Conservation (phyloP, 2,329 filamentous ascomycete species). For the Lecanicillium sp. region DNA sequence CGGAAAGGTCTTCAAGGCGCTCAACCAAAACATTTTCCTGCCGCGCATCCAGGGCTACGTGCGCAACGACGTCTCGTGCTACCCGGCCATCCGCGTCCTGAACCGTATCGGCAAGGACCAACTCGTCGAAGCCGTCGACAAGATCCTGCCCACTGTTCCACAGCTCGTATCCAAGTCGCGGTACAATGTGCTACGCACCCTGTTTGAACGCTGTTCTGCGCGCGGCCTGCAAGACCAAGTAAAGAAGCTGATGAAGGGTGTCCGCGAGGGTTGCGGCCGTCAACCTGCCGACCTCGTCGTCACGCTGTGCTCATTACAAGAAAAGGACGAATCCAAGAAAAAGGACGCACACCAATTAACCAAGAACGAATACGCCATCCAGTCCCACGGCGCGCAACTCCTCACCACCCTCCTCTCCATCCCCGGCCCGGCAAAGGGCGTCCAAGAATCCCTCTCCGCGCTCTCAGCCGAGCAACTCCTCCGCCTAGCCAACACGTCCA, state of each 20-base stretch:
- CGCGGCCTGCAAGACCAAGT: slow-evolving; percentile 51
- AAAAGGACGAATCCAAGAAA: slow-evolving; percentile 23
- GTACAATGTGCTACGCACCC: slow-evolving; percentile 67
- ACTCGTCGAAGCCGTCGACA: slow-evolving; percentile 61
- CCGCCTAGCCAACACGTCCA: slow-evolving; percentile 52
- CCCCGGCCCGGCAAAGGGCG: slow-evolving; percentile 60
- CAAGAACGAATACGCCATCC: slow-evolving; percentile 49
- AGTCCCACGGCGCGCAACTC: slow-evolving; percentile 70
- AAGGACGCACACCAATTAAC: slow-evolving; percentile 28
- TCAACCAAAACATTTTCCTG: slow-evolving; percentile 74
- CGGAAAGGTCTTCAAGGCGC: slow-evolving; percentile 81
- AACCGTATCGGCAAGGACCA: slow-evolving; percentile 83
- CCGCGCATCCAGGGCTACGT: slow-evolving; percentile 72
- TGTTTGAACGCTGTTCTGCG: slow-evolving; percentile 75
- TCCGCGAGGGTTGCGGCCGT: slow-evolving; percentile 39
- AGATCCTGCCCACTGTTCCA: slow-evolving; percentile 64
- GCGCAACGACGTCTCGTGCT: slow-evolving; percentile 83
- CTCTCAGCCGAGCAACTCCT: slow-evolving; percentile 48
- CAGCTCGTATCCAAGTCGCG: slow-evolving; percentile 67
- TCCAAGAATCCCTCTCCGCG: slow-evolving; percentile 63
- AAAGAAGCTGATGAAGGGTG: slow-evolving; percentile 36
- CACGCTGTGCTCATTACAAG: slow-evolving; percentile 39
- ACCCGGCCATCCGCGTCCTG: slow-evolving; percentile 75
- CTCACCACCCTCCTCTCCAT: slow-evolving; percentile 71
- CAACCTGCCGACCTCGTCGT: slow-evolving; percentile 39